Evolutionary conservation across 441 rosid genomes (phyloP).

Genomic region (Bruguiera hainesii): DNA sequence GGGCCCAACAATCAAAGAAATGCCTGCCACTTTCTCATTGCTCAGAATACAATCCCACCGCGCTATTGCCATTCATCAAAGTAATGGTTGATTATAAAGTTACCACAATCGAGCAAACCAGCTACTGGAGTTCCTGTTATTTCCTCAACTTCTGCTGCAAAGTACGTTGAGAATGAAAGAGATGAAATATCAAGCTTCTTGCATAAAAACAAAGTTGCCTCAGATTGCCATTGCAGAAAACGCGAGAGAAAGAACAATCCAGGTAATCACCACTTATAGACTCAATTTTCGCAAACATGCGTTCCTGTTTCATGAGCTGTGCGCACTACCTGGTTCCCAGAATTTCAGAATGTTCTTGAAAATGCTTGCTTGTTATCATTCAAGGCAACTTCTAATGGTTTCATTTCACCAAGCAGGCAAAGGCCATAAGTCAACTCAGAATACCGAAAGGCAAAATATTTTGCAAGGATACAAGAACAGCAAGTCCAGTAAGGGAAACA

Average conservation of each 20-base stretch:
- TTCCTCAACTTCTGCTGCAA: constrained; percentile 60
- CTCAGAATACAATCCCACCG: too few species aligned
- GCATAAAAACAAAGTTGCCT: constrained; percentile 81
- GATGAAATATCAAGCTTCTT: constrained; percentile 64
- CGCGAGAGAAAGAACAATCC: not conserved
- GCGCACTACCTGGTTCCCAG: not conserved
- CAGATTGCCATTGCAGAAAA: not conserved
- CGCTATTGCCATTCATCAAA: not conserved
- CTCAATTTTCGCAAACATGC: not conserved
- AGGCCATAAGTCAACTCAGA: not conserved
- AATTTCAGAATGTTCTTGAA: too few species aligned
- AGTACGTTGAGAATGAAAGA: constrained; percentile 90
- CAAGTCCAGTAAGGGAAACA: too few species aligned
- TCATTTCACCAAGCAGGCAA: too few species aligned
- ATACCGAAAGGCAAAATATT: not conserved
- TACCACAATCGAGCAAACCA: constrained; percentile 7
- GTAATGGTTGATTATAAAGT: not conserved
- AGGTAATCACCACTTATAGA: not conserved
- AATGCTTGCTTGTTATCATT: too few species aligned
- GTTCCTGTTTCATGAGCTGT: not conserved
- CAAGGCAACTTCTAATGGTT: too few species aligned
- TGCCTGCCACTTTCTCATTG: too few species aligned
- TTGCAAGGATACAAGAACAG: not conserved
- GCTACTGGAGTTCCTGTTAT: constrained; percentile 52
- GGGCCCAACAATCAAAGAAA: too few species aligned